A percentile compares a stretch with the other conserved stretches of the same genome.
Conservation (phyloP, 73 alveolate species). For the Effrenium voratum region DNA sequence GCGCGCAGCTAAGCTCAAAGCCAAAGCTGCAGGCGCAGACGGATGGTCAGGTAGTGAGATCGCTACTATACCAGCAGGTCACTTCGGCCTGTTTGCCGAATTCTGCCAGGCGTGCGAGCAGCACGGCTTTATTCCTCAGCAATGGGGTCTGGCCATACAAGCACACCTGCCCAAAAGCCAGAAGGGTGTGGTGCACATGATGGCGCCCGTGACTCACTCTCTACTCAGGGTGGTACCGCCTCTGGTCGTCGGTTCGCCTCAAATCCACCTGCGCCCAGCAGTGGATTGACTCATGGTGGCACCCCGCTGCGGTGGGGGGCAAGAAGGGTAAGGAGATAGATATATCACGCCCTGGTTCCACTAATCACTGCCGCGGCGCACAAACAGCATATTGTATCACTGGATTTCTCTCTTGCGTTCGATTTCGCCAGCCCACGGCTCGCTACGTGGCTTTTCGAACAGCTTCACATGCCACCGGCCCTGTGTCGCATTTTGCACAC, state of each 20-base stretch:
- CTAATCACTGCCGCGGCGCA: not conserved
- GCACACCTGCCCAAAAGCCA: not conserved
- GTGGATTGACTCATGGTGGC: conserved; percentile 36
- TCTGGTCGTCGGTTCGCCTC: conserved; percentile 18
- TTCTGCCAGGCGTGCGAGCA: not conserved
- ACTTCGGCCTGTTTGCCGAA: not conserved
- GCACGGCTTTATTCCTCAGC: not conserved
- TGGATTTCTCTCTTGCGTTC: not conserved
- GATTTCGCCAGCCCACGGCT: not conserved
- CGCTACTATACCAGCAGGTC: not conserved
- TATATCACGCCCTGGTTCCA: not conserved
- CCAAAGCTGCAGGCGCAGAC: not conserved
- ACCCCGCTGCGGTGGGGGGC: conserved; percentile 17
- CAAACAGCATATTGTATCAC: not conserved
- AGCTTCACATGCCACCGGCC: not conserved
- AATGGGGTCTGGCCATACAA: not conserved
- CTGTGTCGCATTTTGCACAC: not conserved
- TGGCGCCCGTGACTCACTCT: conserved; percentile 20
- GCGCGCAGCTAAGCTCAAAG: not conserved
- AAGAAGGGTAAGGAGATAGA: not conserved
- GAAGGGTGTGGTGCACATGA: not conserved
- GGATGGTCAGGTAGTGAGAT: not conserved
- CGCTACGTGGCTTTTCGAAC: not conserved
- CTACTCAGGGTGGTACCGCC: not conserved
- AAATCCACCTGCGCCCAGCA: not conserved